phyloP scores from a whole-genome alignment of 1,284 basidiomycete genomes.

The Cryptococcus sp. region DNA sequence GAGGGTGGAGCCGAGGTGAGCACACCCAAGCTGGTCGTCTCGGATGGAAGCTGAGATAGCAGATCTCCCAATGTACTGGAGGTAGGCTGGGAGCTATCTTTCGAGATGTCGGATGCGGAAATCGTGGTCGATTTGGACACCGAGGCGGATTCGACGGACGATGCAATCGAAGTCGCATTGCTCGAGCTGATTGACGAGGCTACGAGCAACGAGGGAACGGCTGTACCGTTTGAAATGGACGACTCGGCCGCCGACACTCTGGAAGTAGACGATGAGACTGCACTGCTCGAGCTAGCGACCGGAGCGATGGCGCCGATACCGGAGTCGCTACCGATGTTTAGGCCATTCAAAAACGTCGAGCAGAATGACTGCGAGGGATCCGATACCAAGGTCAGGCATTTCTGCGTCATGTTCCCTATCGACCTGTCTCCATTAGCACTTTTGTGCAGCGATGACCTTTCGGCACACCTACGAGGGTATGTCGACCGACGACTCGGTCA shows the following conservation, averaged over 20 bases:
- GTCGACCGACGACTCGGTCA: neutral
- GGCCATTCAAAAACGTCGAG: constrained; percentile 13
- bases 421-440: constrained; percentile 8
- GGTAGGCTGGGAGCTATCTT: too few relatives aligned
- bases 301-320: constrained; percentile 2
- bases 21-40: too few relatives aligned
- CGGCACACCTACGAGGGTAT: constrained; percentile 2
- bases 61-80: too few relatives aligned
- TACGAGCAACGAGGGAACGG: neutral
- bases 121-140: neutral
- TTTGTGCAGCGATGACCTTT: neutral
- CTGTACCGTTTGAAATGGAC: neutral
- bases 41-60: too few relatives aligned
- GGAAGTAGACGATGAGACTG: neutral
- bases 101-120: too few relatives aligned
- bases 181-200: neutral
- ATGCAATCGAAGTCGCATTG: neutral
- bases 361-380: constrained; percentile 22
- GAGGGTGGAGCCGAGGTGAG: too few relatives aligned
- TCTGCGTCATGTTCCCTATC: constrained; percentile 14
- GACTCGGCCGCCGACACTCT: neutral
- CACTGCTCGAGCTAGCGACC: neutral
- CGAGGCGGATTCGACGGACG: neutral
- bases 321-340: constrained; percentile 5
- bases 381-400: constrained; percentile 16